These are phyloP conservation scores for Auricularia heimuer DNA, from an alignment of 768 basidiomycete genomes.

Conservation along the genomic window DNA sequence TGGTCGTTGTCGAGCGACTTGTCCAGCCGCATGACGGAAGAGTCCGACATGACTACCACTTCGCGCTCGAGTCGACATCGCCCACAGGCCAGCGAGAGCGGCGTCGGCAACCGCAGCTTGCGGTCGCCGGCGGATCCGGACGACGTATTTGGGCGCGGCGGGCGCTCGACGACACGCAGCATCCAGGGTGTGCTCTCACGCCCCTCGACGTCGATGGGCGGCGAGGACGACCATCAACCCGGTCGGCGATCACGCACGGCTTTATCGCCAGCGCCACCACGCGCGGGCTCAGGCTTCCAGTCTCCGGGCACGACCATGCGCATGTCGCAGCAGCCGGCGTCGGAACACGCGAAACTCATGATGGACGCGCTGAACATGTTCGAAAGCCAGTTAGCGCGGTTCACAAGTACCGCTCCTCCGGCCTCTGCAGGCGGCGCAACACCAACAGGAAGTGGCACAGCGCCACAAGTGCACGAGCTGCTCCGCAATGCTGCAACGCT, in stretches of 20 bases:
- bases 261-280: constrained; percentile 6
- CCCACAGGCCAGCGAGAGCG: neutral
- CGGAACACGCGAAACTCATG: constrained; percentile 63
- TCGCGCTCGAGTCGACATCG: neutral
- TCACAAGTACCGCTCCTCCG: constrained; percentile 25
- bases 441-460: constrained; percentile 28
- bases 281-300: constrained; percentile 12
- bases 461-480: constrained; percentile 30
- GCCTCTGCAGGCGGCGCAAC: constrained; percentile 23
- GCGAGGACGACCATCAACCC: constrained; percentile 19
- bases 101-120: neutral
- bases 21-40: neutral
- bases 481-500: constrained; percentile 52
- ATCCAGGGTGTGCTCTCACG: constrained; percentile 5
- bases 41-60: neutral
- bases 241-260: constrained; percentile 10
- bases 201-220: constrained; percentile 28
- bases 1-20: neutral
- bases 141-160: neutral
- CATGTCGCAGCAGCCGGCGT: constrained; percentile 11
- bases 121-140: neutral
- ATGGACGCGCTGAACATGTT: constrained; percentile 61
- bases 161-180: neutral
- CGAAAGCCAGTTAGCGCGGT: constrained; percentile 50
- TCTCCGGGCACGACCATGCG: constrained; percentile 4